phyloP scores from a whole-genome alignment of 345 rosid genomes.

The Bruguiera gymnorhiza region DNA sequence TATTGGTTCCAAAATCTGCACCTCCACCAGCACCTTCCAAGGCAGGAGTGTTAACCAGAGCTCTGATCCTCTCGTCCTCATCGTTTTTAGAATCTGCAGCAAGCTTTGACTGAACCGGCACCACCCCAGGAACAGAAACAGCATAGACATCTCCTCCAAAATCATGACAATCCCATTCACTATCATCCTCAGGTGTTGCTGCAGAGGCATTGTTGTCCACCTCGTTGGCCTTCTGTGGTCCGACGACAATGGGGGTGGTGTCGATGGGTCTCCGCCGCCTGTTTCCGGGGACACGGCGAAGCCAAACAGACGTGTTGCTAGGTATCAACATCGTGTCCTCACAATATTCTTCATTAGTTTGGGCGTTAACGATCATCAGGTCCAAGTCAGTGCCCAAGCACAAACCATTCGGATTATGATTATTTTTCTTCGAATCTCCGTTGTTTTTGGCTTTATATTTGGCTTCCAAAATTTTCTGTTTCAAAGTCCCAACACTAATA shows the following conservation, averaged over 20 bases:
- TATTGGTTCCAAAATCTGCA: slow-evolving; percentile 59
- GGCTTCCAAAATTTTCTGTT: slow-evolving; percentile 85
- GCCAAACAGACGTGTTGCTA: slow-evolving; percentile 88
- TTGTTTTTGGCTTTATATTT: no score
- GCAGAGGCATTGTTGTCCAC: no score
- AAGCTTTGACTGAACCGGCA: slow-evolving; percentile 55
- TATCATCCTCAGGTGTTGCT: slow-evolving; percentile 38
- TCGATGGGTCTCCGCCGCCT: slow-evolving; percentile 91
- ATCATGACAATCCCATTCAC: slow-evolving; percentile 71
- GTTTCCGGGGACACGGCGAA: slow-evolving; percentile 92
- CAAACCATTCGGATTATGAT: slow-evolving; percentile 69
- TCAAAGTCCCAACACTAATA: slow-evolving; percentile 89
- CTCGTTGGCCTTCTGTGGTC: no score
- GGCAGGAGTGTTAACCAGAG: slow-evolving; percentile 74
- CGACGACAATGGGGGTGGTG: slow-evolving; percentile 19
- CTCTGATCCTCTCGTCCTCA: slow-evolving; percentile 89
- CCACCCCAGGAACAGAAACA: slow-evolving; percentile 58
- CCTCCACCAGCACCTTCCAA: slow-evolving; percentile 57
- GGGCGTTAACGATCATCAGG: slow-evolving; percentile 93
- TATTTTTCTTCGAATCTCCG: no score
- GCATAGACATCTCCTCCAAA: slow-evolving; percentile 88
- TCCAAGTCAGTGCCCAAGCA: slow-evolving; percentile 97
- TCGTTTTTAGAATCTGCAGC: slow-evolving; percentile 22
- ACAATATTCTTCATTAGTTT: slow-evolving; percentile 92
- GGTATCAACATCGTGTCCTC: slow-evolving; percentile 96